phyloP scores from a whole-genome alignment of 805 yeast species.

The Myxozyma geophila region DNA sequence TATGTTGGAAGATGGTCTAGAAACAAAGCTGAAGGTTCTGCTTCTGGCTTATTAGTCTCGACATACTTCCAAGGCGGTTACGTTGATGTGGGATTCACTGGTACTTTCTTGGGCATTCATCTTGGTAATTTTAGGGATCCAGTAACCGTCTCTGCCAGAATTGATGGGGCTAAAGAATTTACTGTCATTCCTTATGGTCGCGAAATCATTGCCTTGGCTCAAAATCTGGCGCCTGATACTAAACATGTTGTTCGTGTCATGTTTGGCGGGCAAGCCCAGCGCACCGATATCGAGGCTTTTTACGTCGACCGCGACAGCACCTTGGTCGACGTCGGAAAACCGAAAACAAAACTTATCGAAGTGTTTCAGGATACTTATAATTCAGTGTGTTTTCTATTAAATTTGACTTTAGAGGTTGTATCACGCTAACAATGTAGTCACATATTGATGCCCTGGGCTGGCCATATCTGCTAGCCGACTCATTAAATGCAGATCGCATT shows the following conservation, averaged over 20 bases:
- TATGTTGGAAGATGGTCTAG: slow-evolving; percentile 35
- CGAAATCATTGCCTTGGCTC: slow-evolving; percentile 29
- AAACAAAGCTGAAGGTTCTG: slow-evolving; percentile 33
- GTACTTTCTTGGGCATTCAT: slow-evolving; percentile 34
- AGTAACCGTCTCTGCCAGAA: slow-evolving; percentile 20
- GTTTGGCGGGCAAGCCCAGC: slow-evolving; percentile 17
- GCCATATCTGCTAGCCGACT: slow-evolving; percentile 29
- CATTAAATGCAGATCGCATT: slow-evolving; percentile 19
- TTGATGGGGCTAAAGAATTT: slow-evolving; percentile 18
- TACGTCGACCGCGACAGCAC: slow-evolving; percentile 25
- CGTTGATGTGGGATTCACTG: slow-evolving; percentile 31
- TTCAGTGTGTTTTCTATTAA: not conserved
- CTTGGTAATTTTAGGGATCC: slow-evolving; percentile 33
- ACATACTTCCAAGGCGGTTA: slow-evolving; percentile 29
- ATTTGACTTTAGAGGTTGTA: not conserved
- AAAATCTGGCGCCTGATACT: slow-evolving; percentile 7
- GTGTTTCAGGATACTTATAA: slow-evolving; percentile 27
- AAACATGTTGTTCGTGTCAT: slow-evolving; percentile 29
- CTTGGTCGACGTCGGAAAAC: not conserved
- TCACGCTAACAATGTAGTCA: slow-evolving; percentile 2
- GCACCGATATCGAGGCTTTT: slow-evolving; percentile 33
- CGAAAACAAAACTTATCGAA: slow-evolving; percentile 23
- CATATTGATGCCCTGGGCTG: slow-evolving; percentile 26
- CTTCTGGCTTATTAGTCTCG: slow-evolving; percentile 28
- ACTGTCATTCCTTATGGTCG: slow-evolving; percentile 33